Base-by-base conservation (phyloP, 2,329 filamentous ascomycete species). In the Aspergillus japonicus region DNA sequence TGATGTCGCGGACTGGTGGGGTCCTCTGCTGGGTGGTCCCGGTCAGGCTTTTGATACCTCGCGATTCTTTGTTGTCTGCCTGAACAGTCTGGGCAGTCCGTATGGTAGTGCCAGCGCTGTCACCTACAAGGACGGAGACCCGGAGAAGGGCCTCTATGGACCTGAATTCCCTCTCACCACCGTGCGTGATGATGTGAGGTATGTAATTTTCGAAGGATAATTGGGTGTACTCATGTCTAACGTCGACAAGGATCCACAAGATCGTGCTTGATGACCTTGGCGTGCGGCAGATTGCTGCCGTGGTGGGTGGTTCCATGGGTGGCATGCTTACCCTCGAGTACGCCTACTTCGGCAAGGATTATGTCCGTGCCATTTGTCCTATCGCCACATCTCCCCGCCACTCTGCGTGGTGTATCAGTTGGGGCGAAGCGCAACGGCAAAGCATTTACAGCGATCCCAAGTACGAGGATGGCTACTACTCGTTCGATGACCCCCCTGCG, bases 151-250 rank as follows among this genome's bases (percentile, higher is more conserved):
- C 19, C 85, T 85, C 67, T 99, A 99, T 71, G 95, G 95, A 0
- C 95, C 95, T 1, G 95, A 99, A 71, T 99, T 99, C 68, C 95
- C 95, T 50, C 80, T 99, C 64, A 97, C 95, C 1, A 98, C 95
- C 0, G 91, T 99, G 64, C 84, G 94, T 66, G 95, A 99, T 73
- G 95, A 99, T 79, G 94, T 98, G 56, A 92, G 90, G 90, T 95
- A 79, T 80, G 89, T 64, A 8, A 16, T 8, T 16, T 2, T 54
- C 23, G 16, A 10, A 42, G 4, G 35, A 24, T 26, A 5, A 2
- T 14, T 19, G 26, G 7, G 42, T 7, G 14, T 5, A n/a, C 5
- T 10, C 14, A n/a, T 16, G 24, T 35, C 58, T 70, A 23, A 64
- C 47, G 33, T 47, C 31, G 50, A 29, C 48, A 64, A 82, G 80